These are phyloP conservation scores for Henningerozyma blattae DNA, from an alignment of 805 yeast species.

Conservation along the genomic window DNA sequence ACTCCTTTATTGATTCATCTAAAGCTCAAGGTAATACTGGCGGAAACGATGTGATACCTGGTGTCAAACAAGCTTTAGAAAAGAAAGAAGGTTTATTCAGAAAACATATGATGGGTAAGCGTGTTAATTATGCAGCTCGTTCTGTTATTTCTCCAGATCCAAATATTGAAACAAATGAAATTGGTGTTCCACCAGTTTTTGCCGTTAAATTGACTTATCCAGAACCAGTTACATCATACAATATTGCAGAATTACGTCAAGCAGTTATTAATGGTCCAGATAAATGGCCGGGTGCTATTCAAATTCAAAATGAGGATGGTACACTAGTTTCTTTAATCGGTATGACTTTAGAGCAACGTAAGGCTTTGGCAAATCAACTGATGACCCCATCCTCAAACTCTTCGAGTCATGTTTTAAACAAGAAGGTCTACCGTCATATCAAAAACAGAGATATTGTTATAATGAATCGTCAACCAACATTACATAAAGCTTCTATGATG, in stretches of 20 bases:
- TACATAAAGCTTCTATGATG: slow-evolving; percentile 99
- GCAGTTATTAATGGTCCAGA: slow-evolving; percentile 98
- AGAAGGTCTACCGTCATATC: slow-evolving; percentile 90
- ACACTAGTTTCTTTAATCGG: slow-evolving; percentile 67
- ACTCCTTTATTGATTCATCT: slow-evolving; percentile 84
- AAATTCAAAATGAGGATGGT: slow-evolving; percentile 94
- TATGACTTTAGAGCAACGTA: slow-evolving; percentile 88
- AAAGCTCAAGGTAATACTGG: slow-evolving; percentile 71
- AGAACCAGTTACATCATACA: slow-evolving; percentile 91
- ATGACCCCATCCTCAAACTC: slow-evolving; percentile 68
- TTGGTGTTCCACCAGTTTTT: slow-evolving; percentile 98
- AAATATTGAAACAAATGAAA: slow-evolving; percentile 91
- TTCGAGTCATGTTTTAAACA: slow-evolving; percentile 55
- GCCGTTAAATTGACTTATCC: slow-evolving; percentile 94
- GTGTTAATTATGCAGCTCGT: slow-evolving; percentile 98
- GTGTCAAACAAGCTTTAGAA: slow-evolving; percentile 94
- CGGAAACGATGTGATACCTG: slow-evolving; percentile 67
- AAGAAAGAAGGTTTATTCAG: slow-evolving; percentile 97
- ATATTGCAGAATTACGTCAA: slow-evolving; percentile 79
- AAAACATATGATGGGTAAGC: slow-evolving; percentile 99
- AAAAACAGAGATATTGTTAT: slow-evolving; percentile 89
- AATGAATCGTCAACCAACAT: slow-evolving; percentile 98
- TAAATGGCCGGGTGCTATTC: slow-evolving; percentile 97
- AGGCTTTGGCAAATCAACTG: slow-evolving; percentile 87
- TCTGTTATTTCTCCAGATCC: slow-evolving; percentile 99